Evolutionary conservation across 2,329 filamentous ascomycete genomes (phyloP).

Genomic region (Daldinia sp.): DNA sequence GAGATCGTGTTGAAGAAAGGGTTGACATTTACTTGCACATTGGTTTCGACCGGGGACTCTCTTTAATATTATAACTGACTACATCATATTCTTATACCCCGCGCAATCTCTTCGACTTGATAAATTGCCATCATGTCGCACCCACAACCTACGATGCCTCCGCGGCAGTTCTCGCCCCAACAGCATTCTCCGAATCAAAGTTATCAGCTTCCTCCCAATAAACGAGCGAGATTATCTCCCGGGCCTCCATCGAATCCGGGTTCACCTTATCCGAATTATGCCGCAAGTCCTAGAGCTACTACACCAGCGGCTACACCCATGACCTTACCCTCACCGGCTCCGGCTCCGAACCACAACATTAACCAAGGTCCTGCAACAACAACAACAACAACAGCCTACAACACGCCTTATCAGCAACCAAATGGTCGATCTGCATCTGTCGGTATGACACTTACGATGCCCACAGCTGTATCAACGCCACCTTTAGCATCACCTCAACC

Average conservation of each 20-base stretch:
- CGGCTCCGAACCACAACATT: slow-evolving; percentile 48
- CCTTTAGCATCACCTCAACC: slow-evolving; percentile 40
- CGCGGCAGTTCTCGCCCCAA: slow-evolving; percentile 57
- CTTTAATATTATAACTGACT: slow-evolving; percentile 2
- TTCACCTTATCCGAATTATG: slow-evolving; percentile 69
- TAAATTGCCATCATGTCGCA: slow-evolving; percentile 47
- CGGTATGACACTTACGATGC: slow-evolving; percentile 44
- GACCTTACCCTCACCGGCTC: slow-evolving; percentile 48
- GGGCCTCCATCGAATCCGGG: slow-evolving; percentile 72
- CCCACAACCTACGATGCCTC: slow-evolving; percentile 49
- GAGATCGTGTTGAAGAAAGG: slow-evolving; percentile 31
- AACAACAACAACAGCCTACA: slow-evolving; percentile 55
- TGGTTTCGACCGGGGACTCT: not conserved
- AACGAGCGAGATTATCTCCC: slow-evolving; percentile 78
- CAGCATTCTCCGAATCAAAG: slow-evolving; percentile 68
- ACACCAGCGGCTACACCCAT: slow-evolving; percentile 56
- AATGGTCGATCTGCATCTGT: slow-evolving; percentile 45
- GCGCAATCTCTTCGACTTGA: not conserved
- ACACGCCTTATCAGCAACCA: slow-evolving; percentile 45
- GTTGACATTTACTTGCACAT: not conserved
- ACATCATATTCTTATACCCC: not conserved
- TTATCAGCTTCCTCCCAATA: slow-evolving; percentile 74
- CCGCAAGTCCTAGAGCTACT: slow-evolving; percentile 59
- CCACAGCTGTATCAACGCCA: slow-evolving; percentile 38
- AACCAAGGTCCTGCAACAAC: slow-evolving; percentile 50